A percentile compares a stretch with the other conserved stretches of the same genome.
Conservation (phyloP, 1,284 basidiomycete species). For the Ustanciosporium gigantosporum region DNA sequence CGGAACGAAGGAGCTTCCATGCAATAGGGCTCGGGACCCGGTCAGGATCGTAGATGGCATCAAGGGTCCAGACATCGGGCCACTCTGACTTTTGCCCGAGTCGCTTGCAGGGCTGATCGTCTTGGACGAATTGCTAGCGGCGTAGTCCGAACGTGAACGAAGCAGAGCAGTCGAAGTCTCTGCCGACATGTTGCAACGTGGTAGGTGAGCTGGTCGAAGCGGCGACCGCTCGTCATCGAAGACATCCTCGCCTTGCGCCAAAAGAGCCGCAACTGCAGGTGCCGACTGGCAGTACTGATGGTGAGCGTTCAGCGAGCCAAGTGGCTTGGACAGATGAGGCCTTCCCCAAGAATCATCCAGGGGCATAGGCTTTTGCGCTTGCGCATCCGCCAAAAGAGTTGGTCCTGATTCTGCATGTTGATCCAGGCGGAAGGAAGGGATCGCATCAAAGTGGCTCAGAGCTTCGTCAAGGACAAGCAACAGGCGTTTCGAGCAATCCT, state of each 20-base stretch:
- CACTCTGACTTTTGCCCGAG: slow-evolving; percentile 23
- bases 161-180: slow-evolving; percentile 12
- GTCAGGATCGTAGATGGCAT: slow-evolving; percentile 35
- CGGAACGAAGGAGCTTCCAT: slow-evolving; percentile 27
- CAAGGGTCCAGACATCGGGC: slow-evolving; percentile 28
- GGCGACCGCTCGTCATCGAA: too few relatives aligned
- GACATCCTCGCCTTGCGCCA: slow-evolving; percentile 8
- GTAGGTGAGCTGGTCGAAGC: too few relatives aligned
- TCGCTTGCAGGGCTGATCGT: slow-evolving; percentile 21
- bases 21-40: slow-evolving; percentile 20
- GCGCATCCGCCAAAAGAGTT: neutral
- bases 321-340: neutral
- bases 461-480: slow-evolving; percentile 47
- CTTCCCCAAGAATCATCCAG: neutral
- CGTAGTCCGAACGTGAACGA: slow-evolving; percentile 19
- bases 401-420: too few relatives aligned
- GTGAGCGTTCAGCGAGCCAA: neutral
- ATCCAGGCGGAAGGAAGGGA: slow-evolving; percentile 28
- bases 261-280: slow-evolving; percentile 19
- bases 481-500: slow-evolving; percentile 37
- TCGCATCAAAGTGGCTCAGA: slow-evolving; percentile 32
- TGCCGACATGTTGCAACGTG: too few relatives aligned
- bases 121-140: slow-evolving; percentile 9
- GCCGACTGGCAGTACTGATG: slow-evolving; percentile 46
- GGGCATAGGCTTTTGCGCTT: neutral